Evolutionary conservation across 371 early-diverging fungal species (phyloP), one percentile per base, ranked within the genome.

Genomic region (Mortierella sp.): DNA sequence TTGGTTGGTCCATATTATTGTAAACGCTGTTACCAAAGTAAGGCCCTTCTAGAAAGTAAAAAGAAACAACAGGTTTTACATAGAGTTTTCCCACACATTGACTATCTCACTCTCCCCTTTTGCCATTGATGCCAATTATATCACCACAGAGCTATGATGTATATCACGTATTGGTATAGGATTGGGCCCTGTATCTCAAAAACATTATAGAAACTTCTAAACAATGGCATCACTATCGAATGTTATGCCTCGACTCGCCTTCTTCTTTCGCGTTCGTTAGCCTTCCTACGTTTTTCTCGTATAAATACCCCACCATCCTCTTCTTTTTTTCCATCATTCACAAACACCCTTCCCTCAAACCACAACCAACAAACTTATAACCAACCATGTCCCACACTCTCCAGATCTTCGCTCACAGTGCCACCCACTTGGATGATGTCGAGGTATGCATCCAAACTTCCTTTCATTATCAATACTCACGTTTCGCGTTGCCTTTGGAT

Each of bases 401-500:
- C 11, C 39, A 35, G 9, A 20, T 60, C 37, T 22, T 37, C 20
- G 39, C 35, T 35, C 39, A 37, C 37, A 2, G 9, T 39, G 61
- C 61, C n/a, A 5, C 20, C 20, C 24, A 39, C 22, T 60, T 60
- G 61, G 39, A 39, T 3, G 61, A 60, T 60, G 61, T 60, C 40
- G 61, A 60, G 58, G 58, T 58, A 58, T 32, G 28, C 5, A 28
- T 28, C 55, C 6, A 35, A 54, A 54, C 24, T 11, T 18, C n/a
- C 2, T 24, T 20, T 54, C 10, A 18, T 8, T 58, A 58, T 18
- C 28, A 30, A 30, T 18, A 6, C 24, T 54, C 9, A n/a, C n/a
- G 30, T 28, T 26, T 37, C 45, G 14, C 26, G 10, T 30, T 6
- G 20, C 8, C 60, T 49, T 24, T 35, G 35, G 35, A 35, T 1